Evolutionary conservation across 1,284 basidiomycete species (phyloP).

Genomic region (Sporisorium iseilematis-ciliati): DNA sequence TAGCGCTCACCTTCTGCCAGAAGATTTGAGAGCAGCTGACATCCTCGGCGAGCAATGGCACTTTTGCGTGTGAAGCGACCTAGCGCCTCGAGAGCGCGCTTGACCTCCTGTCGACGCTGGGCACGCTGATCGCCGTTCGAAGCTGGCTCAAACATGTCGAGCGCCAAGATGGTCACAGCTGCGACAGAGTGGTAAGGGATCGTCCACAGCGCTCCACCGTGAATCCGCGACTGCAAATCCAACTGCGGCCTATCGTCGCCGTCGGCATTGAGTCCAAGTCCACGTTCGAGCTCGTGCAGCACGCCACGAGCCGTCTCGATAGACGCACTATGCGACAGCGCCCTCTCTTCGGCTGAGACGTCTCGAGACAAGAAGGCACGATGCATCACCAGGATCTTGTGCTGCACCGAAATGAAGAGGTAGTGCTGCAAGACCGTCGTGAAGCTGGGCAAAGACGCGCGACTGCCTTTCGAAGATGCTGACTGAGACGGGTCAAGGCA

Average conservation of each 20-base stretch:
- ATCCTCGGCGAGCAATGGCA: conserved; percentile 50
- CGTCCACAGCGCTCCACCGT: conserved; percentile 54
- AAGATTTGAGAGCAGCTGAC: conserved; percentile 42
- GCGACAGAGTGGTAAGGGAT: conserved; percentile 56
- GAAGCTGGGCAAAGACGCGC: conserved; percentile 32
- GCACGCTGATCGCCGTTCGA: conserved; percentile 22
- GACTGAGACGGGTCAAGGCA: conserved; percentile 28
- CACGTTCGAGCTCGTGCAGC: conserved; percentile 43
- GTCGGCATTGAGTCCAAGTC: conserved; percentile 38
- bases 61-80: conserved; percentile 40
- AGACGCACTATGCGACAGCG: conserved; percentile 40
- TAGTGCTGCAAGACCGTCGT: conserved; percentile 50
- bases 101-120: conserved; percentile 40
- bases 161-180: conserved; percentile 49
- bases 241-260: conserved; percentile 38
- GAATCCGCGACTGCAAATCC: conserved; percentile 46
- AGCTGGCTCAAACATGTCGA: conserved; percentile 46
- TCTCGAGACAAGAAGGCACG: conserved; percentile 51
- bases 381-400: conserved; percentile 56
- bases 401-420: conserved; percentile 53
- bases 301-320: conserved; percentile 53
- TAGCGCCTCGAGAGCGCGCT: conserved; percentile 40
- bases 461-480: conserved; percentile 14
- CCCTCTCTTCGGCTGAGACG: conserved; percentile 32
- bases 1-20: conserved; percentile 39